Base-by-base conservation (phyloP, 495 filamentous ascomycete species). In the Bathelium albidoporum region DNA sequence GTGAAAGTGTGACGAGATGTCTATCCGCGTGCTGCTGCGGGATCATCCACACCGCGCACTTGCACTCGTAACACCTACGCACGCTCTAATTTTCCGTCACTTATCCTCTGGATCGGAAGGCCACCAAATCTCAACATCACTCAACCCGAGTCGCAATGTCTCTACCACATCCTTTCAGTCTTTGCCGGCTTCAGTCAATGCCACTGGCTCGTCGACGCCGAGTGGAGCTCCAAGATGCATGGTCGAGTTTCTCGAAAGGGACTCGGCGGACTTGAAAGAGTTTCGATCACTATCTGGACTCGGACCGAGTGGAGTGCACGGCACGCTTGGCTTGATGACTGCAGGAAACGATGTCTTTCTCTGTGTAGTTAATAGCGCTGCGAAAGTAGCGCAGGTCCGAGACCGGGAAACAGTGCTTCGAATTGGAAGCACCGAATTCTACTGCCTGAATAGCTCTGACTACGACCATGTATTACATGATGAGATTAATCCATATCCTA, bases 291-390 rank as follows among this genome's bases (percentile, higher is more conserved):
- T 96, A 44, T 87, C 86, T 49, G 77, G 82, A n/a, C 79, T 84
- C 22, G 49, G 49, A 7, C 29, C 49, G 12, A 55, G 24, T 29
- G 83, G 85, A n/a, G 89, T 90, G 36, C 84, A 91, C 68, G 94
- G 94, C 32, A 97, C 92, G 1, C 81, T 98, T 60, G 94, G 94
- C 1, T 78, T 98, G 41, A 89, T 97, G 64, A 92, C 91, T 1
- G 80, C 97, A 58, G 82, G 83, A 55, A 80, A 85, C 31, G 93
- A 96, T 80, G 85, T 95, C 18, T 98, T 97, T 70, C 80, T 98
- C 22, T 94, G 90, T 66, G 87, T 96, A n/a, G 86, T 98, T 31
- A 95, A 85, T 43, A 80, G 82, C 44, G 86, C 90, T 41, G 81
- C 81, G 9, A 83, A 85, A 55, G 91, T 91, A 22, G 95, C 94